Conservation (phyloP, 148 eudicot species). For the Talinum fruticosum region DNA sequence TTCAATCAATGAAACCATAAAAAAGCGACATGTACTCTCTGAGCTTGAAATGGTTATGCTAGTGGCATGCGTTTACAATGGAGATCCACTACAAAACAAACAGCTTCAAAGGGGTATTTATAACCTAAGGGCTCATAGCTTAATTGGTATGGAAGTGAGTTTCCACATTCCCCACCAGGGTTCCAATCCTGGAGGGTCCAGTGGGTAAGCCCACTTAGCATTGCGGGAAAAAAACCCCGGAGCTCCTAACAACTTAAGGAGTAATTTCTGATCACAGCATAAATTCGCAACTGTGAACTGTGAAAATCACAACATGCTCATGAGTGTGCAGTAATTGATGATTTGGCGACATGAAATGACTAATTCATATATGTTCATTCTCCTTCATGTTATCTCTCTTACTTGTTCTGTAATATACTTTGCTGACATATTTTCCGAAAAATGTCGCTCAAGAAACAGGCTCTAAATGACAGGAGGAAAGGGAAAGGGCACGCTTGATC, state of each 20-base stretch:
- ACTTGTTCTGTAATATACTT: background rate
- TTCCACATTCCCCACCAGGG: too few relatives aligned
- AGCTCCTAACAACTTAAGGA: too few relatives aligned
- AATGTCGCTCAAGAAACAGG: conserved; percentile 35
- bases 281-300: background rate
- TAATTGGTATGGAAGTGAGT: too few relatives aligned
- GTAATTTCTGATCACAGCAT: too few relatives aligned
- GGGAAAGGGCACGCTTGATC: conserved; percentile 37
- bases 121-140: too few relatives aligned
- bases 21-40: background rate
- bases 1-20: background rate
- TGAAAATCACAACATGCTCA: background rate
- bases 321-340: background rate
- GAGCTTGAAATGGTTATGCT: background rate
- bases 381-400: background rate
- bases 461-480: conserved; percentile 66
- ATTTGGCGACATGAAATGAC: too few relatives aligned
- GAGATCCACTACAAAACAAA: too few relatives aligned
- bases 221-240: too few relatives aligned
- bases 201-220: too few relatives aligned
- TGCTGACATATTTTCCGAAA: background rate
- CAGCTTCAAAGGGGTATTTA: too few relatives aligned
- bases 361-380: background rate
- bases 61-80: too few relatives aligned
- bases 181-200: too few relatives aligned